Base-by-base conservation (phyloP, 2,329 filamentous ascomycete genomes). In the Colletotrichum lini region DNA sequence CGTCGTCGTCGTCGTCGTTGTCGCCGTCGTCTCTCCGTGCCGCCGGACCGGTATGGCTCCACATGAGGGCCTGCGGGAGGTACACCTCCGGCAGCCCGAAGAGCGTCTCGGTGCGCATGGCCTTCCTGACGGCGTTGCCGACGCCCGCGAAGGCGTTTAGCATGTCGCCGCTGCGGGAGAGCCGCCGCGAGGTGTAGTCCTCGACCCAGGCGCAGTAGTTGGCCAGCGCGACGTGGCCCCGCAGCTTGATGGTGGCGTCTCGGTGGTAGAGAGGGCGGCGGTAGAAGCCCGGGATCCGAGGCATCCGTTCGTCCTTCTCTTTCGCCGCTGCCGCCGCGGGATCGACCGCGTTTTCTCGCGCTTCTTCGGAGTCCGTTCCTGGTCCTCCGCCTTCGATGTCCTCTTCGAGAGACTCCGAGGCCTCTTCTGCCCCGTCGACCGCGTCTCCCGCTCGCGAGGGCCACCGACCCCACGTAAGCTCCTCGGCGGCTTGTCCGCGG, bases 161-260 rank as follows among this genome's bases (percentile, higher is more conserved):
- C 15, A 74, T 54, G 44, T 74, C 72, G 2, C n/a, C 53, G 8
- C 44, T 21, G 15, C 45, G 53, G 10, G 63, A 72, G 21, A 74
- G 63, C 47, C 68, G 44, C 6, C 81, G 78, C 8, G 81, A 76
- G 0, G 80, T 80, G 72, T 83, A 80, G 72, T 83, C 81, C 63
- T 83, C 80, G 1, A 82, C 80, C 21, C 81, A 80, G 7, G 80
- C 79, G 2, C 80, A 79, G 77, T 83, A 83, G 73, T 83, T 80
- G n/a, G 80, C 78, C 49, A 83, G 78, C 2, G 45, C 42, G 35
- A 64, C 30, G 6, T 21, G 59, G 13, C 44, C 44, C 13, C 52
- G 42, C 5, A 68, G 52, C 44, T 50, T 49, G 65, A 68, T 56
- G 1, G 59, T 30, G 52, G 42, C 35, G 13, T 47, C 40, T 2